Evolutionary conservation across 306 rosid species (phyloP), one percentile per base, ranked within the genome.

Genomic region (Lathyrus sativus): DNA sequence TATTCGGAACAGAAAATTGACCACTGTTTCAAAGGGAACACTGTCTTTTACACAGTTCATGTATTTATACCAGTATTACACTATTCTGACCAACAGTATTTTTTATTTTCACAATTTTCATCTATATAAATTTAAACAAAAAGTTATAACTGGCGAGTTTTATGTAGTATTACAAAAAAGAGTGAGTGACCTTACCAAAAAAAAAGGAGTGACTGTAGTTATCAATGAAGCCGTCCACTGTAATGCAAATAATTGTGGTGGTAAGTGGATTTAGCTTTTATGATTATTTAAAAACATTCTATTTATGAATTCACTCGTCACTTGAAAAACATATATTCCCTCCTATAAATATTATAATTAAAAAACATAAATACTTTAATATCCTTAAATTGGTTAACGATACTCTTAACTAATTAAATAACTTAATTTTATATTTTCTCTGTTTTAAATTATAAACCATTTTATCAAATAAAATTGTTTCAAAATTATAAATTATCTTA

Each of bases 1-100:
- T 39, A 18, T 66, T 39, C 59, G 53, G 44, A 58, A 38, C 73
- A 71, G 43, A 41, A 39, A 48, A 31, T 65, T 39, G 46, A 39
- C 44, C 63, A 62, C 54, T 46, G 63, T 15, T 15, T 44, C 18
- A n/a, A 33, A 3, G 13, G 65, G n/a, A 24, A 17, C 17, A 26
- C n/a, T 13, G 9, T 10, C 3, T 53, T 31, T 9, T 11, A 4
- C 11, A 15, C 39, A 55, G 37, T 54, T 54, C 60, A 26, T 26
- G 29, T 26, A 26, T 26, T 3, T 26, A 26, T 26, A 26, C 29
- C 3, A 3, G 29, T 26, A 26, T 3, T 1, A 26, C 55, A 44
- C 17, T 6, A 11, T 5, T 6, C 24, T 15, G 11, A 3, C 4
- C 55, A 26, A 49, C 11, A 1, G 11, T 49, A 49, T 48, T 48